Base-by-base conservation (phyloP, 2,329 filamentous ascomycete genomes). In the Albophoma yamanashiensis region DNA sequence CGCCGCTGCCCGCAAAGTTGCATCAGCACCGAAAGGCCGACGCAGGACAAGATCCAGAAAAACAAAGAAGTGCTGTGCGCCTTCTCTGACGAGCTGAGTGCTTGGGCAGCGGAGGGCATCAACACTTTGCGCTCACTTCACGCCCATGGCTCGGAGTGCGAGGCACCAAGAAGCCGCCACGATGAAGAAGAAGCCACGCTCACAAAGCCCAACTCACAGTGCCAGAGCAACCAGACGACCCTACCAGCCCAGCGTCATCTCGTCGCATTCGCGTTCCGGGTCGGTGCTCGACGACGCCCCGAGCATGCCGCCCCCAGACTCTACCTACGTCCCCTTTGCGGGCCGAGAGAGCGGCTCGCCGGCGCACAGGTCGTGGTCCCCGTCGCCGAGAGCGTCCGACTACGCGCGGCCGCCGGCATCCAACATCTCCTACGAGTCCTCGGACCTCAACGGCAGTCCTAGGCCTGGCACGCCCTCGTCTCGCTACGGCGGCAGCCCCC, bases 391-490 rank as follows among this genome's bases (percentile, higher is more conserved):
- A 56, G 70, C 73, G 58, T 77, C 76, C 1, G 89, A 92, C 62
- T 91, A 89, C 73, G 74, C 82, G 36, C 82, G 89, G 58, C 89
- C 89, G 11, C 87, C 91, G 3, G 84, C 89, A 1, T 84, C 86
- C 0, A 86, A 80, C 64, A 78, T 88, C 31, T 81, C 86, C 4
- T 97, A 94, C 73, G 94, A 97, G 73, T 91, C 92, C 0, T 82
- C 87, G 27, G 92, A 97, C 67, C 75, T 97, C 61, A 93, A 97
- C 68, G 94, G 94, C 56, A 92, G 85, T 63, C 92, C 94, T 8
- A 80, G 94, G 61, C 93, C 94, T 1, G 93, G 93, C 6, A 97
- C 93, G 0, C 92, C 93, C 1, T 92, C 92, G 0, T 93, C 91
- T 2, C 83, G 86, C 71, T 97, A 97, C 71, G 89, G 92, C 25